These are phyloP conservation scores for Phytophthora kernoviae DNA, from an alignment of 352 stramenopile genomes.

Conservation along the genomic window DNA sequence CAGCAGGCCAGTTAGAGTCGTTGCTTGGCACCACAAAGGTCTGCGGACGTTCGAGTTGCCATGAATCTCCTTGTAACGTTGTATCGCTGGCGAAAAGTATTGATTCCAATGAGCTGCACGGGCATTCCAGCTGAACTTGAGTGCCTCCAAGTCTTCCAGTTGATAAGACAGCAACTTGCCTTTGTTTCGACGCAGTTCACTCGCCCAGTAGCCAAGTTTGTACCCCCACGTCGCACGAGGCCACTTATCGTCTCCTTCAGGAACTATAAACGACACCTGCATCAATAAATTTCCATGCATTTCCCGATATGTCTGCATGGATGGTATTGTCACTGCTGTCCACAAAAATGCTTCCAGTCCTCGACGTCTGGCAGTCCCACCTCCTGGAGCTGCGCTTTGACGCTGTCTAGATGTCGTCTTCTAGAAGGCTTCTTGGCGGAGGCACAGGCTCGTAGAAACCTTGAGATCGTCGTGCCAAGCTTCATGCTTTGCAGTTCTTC, in stretches of 20 bases:
- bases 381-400: constrained; percentile 20
- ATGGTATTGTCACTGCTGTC: constrained; percentile 33
- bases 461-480: constrained; percentile 44
- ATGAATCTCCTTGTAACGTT: constrained; percentile 35
- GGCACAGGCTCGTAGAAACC: constrained; percentile 37
- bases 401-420: constrained; percentile 12
- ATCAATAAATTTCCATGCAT: constrained; percentile 40
- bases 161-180: constrained; percentile 37
- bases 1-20: constrained; percentile 28
- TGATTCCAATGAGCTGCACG: constrained; percentile 42
- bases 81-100: constrained; percentile 41
- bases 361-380: constrained; percentile 29
- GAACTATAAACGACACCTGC: constrained; percentile 38
- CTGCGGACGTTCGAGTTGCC: constrained; percentile 35
- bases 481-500: constrained; percentile 42
- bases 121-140: constrained; percentile 45
- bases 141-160: constrained; percentile 31
- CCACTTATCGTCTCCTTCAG: constrained; percentile 26
- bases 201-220: constrained; percentile 48
- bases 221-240: constrained; percentile 43
- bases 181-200: constrained; percentile 37
- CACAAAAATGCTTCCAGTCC: constrained; percentile 45
- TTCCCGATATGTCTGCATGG: constrained; percentile 28
- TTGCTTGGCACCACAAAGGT: constrained; percentile 42
- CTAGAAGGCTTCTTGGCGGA: constrained; percentile 27